Base-by-base conservation (phyloP, 2,329 filamentous ascomycete species). In the Huntiella abstrusa region DNA sequence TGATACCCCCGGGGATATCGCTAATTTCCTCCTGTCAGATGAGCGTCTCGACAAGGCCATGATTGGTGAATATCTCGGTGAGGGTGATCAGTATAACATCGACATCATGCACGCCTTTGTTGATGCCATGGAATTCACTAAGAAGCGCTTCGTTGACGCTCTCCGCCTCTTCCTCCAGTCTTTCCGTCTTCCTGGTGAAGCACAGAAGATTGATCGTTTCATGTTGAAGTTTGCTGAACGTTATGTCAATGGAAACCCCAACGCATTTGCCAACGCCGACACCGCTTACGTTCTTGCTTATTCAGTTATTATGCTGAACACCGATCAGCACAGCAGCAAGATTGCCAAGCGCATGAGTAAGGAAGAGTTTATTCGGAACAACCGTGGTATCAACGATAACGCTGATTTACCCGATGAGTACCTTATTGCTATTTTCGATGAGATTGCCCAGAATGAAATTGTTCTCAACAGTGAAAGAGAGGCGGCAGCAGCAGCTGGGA, bases 31-130 rank as follows among this genome's bases (percentile, higher is more conserved):
- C 15, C 59, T 88, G 6, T 72, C 69, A 32, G 88, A 91, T 55
- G 85, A 94, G 11, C 76, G 78, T 28, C 67, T 98, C 3, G 84
- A 95, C 63, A 98, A 98, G 63, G 76, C 83, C 4, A 80, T 87
- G 57, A 80, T 98, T 40, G 91, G 91, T 55, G 91, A 98, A 60
- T 98, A 82, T 54, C 71, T 98, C 5, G 91, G 91, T 37, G 91
- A 98, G 61, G 91, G 86, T 33, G 88, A 98, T 8, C 70, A 85
- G 1, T 79, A 87, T 57, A 92, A 96, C 57, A 87, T 98, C 55
- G 85, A 88, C 51, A 93, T 85, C 54, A 98, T 98, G 91, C 91
- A 98, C 60, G 84, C 86, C 4, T 98, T 98, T 60, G 88, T 98
- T 10, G 88, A 98, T 55, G 65, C 70, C 15, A 95, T 98, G 86